Evolutionary conservation across 2,329 filamentous ascomycete genomes (phyloP).

Genomic region (Aspergillus proliferans): DNA sequence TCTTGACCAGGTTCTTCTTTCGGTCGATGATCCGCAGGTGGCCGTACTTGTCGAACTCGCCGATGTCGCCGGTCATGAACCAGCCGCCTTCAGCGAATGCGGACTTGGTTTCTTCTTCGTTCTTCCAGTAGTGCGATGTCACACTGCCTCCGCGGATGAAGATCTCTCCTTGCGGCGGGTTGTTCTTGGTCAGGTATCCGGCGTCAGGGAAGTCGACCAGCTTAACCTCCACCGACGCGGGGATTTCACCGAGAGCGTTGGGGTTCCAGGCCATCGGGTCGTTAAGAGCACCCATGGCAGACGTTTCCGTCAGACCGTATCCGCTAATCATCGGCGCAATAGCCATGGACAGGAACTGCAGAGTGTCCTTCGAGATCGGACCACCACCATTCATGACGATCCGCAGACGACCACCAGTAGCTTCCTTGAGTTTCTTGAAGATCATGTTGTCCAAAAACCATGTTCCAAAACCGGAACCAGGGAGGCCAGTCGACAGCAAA

Average conservation of each 20-base stretch:
- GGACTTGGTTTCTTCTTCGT: slow-evolving; percentile 76
- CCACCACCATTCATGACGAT: slow-evolving; percentile 94
- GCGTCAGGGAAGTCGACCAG: slow-evolving; percentile 84
- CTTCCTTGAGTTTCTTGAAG: slow-evolving; percentile 85
- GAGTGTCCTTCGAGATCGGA: slow-evolving; percentile 79
- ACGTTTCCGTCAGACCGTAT: slow-evolving; percentile 92
- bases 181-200: slow-evolving; percentile 70
- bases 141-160: slow-evolving; percentile 76
- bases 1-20: slow-evolving; percentile 98
- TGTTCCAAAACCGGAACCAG: slow-evolving; percentile 47
- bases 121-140: slow-evolving; percentile 71
- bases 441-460: slow-evolving; percentile 72
- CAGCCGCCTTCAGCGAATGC: slow-evolving; percentile 77
- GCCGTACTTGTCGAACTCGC: slow-evolving; percentile 74
- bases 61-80: slow-evolving; percentile 97
- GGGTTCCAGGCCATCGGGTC: slow-evolving; percentile 81
- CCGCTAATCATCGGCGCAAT: slow-evolving; percentile 91
- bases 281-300: slow-evolving; percentile 53
- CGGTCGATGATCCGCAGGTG: slow-evolving; percentile 86
- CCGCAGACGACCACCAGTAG: slow-evolving; percentile 80
- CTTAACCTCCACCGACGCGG: slow-evolving; percentile 77
- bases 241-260: slow-evolving; percentile 68
- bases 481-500: slow-evolving; percentile 49
- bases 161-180: slow-evolving; percentile 84
- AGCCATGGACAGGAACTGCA: slow-evolving; percentile 83